These are phyloP conservation scores for Begonia masoniana DNA, from an alignment of 306 rosid species.

Conservation along the genomic window DNA sequence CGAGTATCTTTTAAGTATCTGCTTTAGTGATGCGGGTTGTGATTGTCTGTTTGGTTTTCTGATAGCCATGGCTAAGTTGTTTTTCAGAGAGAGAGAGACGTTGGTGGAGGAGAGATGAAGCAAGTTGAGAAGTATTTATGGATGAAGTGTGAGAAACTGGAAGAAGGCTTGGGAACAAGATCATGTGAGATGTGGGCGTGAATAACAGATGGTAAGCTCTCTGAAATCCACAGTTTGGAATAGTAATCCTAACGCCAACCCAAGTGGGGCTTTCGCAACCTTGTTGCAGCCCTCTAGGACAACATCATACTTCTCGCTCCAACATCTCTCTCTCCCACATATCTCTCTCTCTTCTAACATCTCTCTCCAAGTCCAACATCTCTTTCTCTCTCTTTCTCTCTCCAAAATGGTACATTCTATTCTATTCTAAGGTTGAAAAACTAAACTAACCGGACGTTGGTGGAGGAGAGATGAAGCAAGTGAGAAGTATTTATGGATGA, in stretches of 20 bases:
- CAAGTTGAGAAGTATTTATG: slow-evolving; percentile 32
- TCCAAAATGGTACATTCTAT: neutral
- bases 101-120: slow-evolving; percentile 14
- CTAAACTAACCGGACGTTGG: neutral
- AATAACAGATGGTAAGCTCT: slow-evolving; percentile 22
- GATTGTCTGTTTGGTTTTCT: slow-evolving; percentile 48
- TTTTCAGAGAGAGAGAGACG: neutral
- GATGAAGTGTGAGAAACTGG: slow-evolving; percentile 12
- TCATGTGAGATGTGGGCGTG: slow-evolving; percentile 71
- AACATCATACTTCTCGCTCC: neutral
- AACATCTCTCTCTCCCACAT: too few species aligned
- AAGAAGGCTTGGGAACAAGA: slow-evolving; percentile 19
- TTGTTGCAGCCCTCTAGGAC: slow-evolving; percentile 4
- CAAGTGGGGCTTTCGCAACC: slow-evolving; percentile 15
- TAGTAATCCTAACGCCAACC: slow-evolving; percentile 31
- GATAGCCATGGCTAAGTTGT: slow-evolving; percentile 22
- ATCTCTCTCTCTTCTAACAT: too few species aligned
- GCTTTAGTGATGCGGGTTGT: slow-evolving; percentile 48
- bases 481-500: slow-evolving; percentile 38
- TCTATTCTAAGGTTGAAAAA: neutral
- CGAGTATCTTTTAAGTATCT: slow-evolving; percentile 60
- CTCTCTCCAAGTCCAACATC: too few species aligned
- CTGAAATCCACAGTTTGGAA: slow-evolving; percentile 21
- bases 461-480: slow-evolving; percentile 10
- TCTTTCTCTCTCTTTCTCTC: neutral